These are phyloP conservation scores for Aleurites moluccanus DNA, from an alignment of 441 rosid species.

Conservation along the genomic window DNA sequence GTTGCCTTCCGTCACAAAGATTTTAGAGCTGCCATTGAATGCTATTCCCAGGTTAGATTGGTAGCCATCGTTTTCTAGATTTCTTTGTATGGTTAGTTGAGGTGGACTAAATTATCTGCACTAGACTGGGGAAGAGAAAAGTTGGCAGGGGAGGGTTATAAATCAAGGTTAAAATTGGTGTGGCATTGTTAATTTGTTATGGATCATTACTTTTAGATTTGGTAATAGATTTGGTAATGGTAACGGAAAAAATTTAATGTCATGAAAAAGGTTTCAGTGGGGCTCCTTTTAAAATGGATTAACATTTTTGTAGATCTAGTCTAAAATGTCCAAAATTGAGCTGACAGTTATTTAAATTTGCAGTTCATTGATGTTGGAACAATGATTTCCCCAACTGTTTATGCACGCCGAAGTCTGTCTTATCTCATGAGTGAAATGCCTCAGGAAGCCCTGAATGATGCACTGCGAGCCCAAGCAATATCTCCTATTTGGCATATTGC, in stretches of 20 bases:
- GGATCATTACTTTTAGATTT: background rate
- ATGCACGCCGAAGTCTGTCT: slow-evolving; percentile 71
- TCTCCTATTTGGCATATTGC: slow-evolving; percentile 84
- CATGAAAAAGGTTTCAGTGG: background rate
- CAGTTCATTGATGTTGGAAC: slow-evolving; percentile 83
- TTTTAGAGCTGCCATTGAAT: slow-evolving; percentile 61
- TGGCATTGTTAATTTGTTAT: background rate
- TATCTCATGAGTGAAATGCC: slow-evolving; percentile 68
- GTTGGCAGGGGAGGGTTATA: background rate
- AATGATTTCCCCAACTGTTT: slow-evolving; percentile 74
- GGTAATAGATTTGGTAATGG: too few relatives aligned
- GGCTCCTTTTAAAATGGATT: slow-evolving; percentile 1
- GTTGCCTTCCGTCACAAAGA: slow-evolving; percentile 74
- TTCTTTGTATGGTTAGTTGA: background rate
- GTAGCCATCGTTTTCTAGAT: background rate
- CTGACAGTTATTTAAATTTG: slow-evolving; percentile 24
- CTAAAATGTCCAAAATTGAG: background rate
- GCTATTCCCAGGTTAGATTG: slow-evolving; percentile 68
- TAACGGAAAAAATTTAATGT: background rate
- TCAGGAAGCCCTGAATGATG: slow-evolving; percentile 70
- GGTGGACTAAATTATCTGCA: background rate
- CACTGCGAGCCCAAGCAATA: slow-evolving; percentile 69
- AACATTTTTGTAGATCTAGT: background rate
- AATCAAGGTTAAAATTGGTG: too few relatives aligned
- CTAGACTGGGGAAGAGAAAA: background rate